phyloP scores from a whole-genome alignment of 208 protist genomes.

The Wallacemonas rigidus region DNA sequence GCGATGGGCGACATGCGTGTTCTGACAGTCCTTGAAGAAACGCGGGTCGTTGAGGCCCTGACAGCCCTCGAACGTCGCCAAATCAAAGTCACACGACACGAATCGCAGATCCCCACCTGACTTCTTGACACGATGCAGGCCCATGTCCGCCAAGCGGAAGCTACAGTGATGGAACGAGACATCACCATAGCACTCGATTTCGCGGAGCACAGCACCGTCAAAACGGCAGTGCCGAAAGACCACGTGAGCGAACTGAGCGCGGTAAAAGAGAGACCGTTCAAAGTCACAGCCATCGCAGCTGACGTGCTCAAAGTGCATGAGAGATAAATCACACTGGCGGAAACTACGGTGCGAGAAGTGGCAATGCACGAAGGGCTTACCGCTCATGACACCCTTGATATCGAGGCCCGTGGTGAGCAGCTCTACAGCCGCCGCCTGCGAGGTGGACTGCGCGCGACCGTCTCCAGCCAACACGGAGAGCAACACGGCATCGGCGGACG shows the following conservation, averaged over 20 bases:
- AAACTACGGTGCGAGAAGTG: conserved; percentile 44
- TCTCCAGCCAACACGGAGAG: neutral
- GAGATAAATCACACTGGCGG: conserved; percentile 57
- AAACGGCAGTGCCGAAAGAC: conserved; percentile 70
- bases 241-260: conserved; percentile 28
- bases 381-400: conserved; percentile 60
- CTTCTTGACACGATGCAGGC: conserved; percentile 17
- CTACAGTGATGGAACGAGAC: conserved; percentile 57
- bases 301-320: conserved; percentile 43
- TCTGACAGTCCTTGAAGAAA: conserved; percentile 49
- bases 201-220: conserved; percentile 36
- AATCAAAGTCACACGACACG: conserved; percentile 66
- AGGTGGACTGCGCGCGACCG: neutral
- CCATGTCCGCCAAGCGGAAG: conserved; percentile 57
- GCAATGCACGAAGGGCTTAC: conserved; percentile 28
- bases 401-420: conserved; percentile 62
- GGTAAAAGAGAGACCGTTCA: conserved; percentile 59
- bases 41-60: conserved; percentile 24
- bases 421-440: conserved; percentile 23
- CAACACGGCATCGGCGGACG: neutral
- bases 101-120: conserved; percentile 31
- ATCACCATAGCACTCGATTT: conserved; percentile 23
- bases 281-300: conserved; percentile 52
- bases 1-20: conserved; percentile 43
- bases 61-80: conserved; percentile 62